Conservation (phyloP, 192 early-diverging fungal species). For the Dissophora globulifera region DNA sequence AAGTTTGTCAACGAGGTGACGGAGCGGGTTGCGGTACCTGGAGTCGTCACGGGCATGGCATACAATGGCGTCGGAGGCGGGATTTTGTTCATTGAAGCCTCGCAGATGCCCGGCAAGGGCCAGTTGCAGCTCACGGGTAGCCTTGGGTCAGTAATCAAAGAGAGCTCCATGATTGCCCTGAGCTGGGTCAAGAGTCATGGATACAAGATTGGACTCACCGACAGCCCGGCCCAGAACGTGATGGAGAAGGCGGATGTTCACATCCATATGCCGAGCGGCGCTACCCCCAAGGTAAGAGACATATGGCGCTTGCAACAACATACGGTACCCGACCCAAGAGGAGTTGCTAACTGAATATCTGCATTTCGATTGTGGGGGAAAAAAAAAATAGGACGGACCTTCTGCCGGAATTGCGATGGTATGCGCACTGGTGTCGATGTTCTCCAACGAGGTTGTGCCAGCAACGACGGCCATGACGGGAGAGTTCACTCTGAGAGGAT, state of each 20-base stretch:
- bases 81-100: constrained; percentile 84
- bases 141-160: constrained; percentile 87
- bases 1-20: constrained; percentile 77
- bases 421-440: constrained; percentile 83
- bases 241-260: constrained; percentile 80
- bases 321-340: no score
- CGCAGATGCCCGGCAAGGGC: constrained; percentile 78
- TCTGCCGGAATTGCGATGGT: constrained; percentile 76
- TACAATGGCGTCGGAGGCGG: constrained; percentile 82
- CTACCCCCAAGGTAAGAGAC: constrained; percentile 74
- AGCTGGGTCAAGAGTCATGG: constrained; percentile 83
- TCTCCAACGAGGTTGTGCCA: constrained; percentile 65
- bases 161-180: constrained; percentile 81
- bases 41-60: constrained; percentile 87
- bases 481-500: constrained; percentile 84
- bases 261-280: constrained; percentile 88
- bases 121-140: constrained; percentile 73
- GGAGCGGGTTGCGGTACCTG: constrained; percentile 70
- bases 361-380: no score
- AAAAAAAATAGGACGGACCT: constrained; percentile 78
- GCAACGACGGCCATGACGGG: constrained; percentile 83
- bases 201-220: constrained; percentile 63
- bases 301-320: no score
- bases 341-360: no score
- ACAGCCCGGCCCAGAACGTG: constrained; percentile 51